Evolutionary conservation across 352 stramenopile genomes (phyloP).

Genomic region (Phytophthora europaea): DNA sequence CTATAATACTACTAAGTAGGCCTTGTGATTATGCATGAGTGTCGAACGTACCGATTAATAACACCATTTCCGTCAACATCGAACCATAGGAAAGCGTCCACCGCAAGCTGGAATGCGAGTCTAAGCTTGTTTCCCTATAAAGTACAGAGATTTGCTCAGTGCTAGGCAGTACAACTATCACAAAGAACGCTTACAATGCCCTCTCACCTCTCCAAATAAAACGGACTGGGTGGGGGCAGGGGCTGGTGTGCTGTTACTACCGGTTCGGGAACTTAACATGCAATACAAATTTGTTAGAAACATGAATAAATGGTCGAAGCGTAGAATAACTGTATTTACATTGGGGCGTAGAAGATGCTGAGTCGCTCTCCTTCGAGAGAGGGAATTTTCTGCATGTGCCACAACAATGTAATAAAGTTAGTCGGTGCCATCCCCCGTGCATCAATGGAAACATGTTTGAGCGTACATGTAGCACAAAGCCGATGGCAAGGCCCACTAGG

Average conservation of each 20-base stretch:
- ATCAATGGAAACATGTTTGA: not conserved
- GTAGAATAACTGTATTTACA: conserved; percentile 41
- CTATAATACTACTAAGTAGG: not conserved
- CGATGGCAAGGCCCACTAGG: conserved; percentile 87
- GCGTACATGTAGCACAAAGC: conserved; percentile 86
- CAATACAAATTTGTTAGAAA: not conserved
- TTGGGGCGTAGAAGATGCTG: conserved; percentile 86
- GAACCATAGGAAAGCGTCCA: conserved; percentile 91
- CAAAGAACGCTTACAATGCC: not conserved
- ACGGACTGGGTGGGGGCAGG: conserved; percentile 43
- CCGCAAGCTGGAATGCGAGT: conserved; percentile 81
- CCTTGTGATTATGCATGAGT: not conserved
- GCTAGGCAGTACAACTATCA: not conserved
- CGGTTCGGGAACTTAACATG: conserved; percentile 19
- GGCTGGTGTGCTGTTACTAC: conserved; percentile 23
- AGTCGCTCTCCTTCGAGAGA: conserved; percentile 71
- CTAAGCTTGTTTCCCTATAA: conserved; percentile 81
- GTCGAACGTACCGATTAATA: conserved; percentile 68
- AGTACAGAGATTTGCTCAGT: not conserved
- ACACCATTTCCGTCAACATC: conserved; percentile 79
- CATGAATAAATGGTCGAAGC: not conserved
- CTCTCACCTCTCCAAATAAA: conserved; percentile 73
- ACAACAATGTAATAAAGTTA: not conserved
- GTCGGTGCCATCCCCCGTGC: not conserved
- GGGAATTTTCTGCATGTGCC: conserved; percentile 72